These are phyloP conservation scores for Phalaenopsis equestris DNA, from an alignment of 106 monocot species.

Conservation along the genomic window DNA sequence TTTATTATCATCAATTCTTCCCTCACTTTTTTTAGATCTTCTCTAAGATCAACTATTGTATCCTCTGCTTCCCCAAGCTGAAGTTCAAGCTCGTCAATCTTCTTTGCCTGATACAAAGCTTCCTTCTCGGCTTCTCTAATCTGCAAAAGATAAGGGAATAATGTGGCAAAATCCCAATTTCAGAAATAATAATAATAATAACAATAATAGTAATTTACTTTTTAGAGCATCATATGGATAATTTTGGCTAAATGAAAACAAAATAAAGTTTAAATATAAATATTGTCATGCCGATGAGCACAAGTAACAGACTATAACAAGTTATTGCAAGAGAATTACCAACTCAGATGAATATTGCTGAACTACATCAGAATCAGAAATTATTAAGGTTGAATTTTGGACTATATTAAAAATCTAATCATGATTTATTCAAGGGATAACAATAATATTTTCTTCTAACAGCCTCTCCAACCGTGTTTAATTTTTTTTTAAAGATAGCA, in stretches of 20 bases:
- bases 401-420: neutral
- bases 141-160: slow-evolving; percentile 7
- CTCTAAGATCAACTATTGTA: slow-evolving; percentile 17
- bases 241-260: neutral
- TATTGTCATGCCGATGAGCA: neutral
- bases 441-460: neutral
- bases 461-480: neutral
- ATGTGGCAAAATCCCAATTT: too few relatives aligned
- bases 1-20: slow-evolving; percentile 10
- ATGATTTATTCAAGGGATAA: neutral
- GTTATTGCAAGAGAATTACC: neutral
- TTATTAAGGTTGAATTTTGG: neutral
- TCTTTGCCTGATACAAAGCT: slow-evolving; percentile 9
- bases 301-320: neutral
- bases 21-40: slow-evolving; percentile 17
- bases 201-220: neutral
- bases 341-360: neutral
- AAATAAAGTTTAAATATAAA: neutral
- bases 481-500: neutral
- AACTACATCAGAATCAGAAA: neutral
- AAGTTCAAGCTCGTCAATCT: slow-evolving; percentile 20
- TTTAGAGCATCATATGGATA: neutral
- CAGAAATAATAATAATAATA: too few relatives aligned
- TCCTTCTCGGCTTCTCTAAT: slow-evolving; percentile 16
- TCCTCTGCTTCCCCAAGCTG: slow-evolving; percentile 20